Evolutionary conservation across 2,329 filamentous ascomycete species (phyloP), one percentile per base, ranked within the genome.

Genomic region (Hypoxylon sp.): DNA sequence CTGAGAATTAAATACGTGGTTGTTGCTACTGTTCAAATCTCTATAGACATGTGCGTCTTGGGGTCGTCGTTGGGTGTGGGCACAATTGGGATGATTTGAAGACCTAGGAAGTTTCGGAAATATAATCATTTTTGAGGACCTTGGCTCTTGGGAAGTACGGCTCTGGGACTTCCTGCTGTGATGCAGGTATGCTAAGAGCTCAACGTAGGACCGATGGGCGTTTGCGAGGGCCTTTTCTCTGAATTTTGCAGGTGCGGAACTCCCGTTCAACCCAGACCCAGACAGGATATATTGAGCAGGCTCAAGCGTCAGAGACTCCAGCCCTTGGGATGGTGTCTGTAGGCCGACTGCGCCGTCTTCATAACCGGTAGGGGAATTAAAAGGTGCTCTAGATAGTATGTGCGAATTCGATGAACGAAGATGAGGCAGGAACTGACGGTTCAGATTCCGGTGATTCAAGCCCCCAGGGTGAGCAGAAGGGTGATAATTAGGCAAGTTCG

Each of bases 121-220:
- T 37, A 88, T 83, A 32, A 85, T 78, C 72, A 85, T 81, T 70
- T 83, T 87, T 0, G 81, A 78, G 9, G 79, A 47, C 53, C 78
- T 78, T 7, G 80, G 74, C 5, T 77, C 76, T 41, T 79, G 76
- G 23, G 77, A 75, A 19, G 75, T 74, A 65, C 80, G 81, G 16
- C 75, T 74, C 8, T 79, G 79, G 1, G 81, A 77, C 71, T 83
- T 88, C 61, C 87, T 88, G 19, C 81, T 82, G 55, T 87, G 84
- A 65, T 91, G 88, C 5, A 92, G 81, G 68, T 87, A 88, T 8
- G 87, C 80, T 2, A 94, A 80, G 6, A 95, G 83, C 68, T 93
- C 89, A 50, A 91, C 82, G 77, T 94, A 94, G 30, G 90, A 86
- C 69, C 84, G 84, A 75, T 94, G 90, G n/a, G 91, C 91, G 79